Evolutionary conservation across 768 basidiomycete genomes (phyloP), one percentile per base, ranked within the genome.

Genomic region (Roridomyces roridus): DNA sequence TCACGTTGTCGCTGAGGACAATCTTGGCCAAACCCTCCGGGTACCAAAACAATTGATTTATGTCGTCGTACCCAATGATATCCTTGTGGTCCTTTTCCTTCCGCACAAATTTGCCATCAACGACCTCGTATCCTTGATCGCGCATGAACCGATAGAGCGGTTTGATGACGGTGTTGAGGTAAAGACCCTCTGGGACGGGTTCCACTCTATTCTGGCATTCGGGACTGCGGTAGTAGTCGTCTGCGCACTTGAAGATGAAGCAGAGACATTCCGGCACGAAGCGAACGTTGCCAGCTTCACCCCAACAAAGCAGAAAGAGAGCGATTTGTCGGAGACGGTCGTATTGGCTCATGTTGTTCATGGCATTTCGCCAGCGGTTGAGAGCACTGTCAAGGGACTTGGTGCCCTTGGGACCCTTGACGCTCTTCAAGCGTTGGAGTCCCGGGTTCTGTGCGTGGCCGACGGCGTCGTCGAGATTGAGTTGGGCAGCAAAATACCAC

Each of bases 211-310:
- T 96, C 76, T 99, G 97, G 70, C 97, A 99, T 70, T 98, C 97
- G 24, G 96, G 89, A 56, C 92, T 94, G 56, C 97, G 92, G 74
- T 99, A 99, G 72, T 98, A 98, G 77, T 99, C 97, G 73, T 99
- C 97, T 55, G 97, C 97, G 68, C 97, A 99, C 76, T 99, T 99
- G 88, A 98, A 98, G 69, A 99, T 96, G 84, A 98, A 99, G 80
- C 96, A 98, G 43, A 99, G 77, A 65, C 91, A 93, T 70, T 99
- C 97, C 11, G 97, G 96, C 20, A 94, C 89, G 75, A 98, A 98
- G 59, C 97, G 89, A 46, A 99, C 92, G 68, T 98, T 97, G 49
- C 94, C 96, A 0, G 89, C 97, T 75, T 99, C 97, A 51, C 96
- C 97, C 97, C 97, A 99, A 71, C 95, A 97, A 41, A 99, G 84